Base-by-base conservation (phyloP, 2,329 filamentous ascomycete species). In the Fusarium sp. region DNA sequence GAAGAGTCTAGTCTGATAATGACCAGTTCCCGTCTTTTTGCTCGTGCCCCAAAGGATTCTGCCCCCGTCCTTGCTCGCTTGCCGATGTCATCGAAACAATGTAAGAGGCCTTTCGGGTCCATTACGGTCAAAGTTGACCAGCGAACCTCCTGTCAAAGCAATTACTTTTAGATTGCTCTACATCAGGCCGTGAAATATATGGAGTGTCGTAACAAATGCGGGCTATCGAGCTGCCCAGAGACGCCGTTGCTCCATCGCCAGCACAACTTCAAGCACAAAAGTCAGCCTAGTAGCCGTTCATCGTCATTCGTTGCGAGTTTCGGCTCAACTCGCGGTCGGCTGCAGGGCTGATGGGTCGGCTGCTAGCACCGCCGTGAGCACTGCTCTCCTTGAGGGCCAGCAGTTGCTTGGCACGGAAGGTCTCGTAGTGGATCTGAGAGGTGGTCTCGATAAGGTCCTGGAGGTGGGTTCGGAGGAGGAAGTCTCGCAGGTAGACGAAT, bases 381-480 rank as follows among this genome's bases (percentile, higher is more conserved):
- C 93, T 97, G 87, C 92, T 97, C 86, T 99, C 96, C 89, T 98
- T 99, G 79, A 99, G 88, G 60, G 96, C 96, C 78, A 99, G 85
- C 76, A 99, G 86, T 83, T 99, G 96, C 90, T 99, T 99, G 76
- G 96, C 94, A 82, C 96, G 94, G 94, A 99, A 99, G 62, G 94
- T 97, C 87, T 99, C 96, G 87, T 99, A 99, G 87, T 99, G 96
- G 82, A 97, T 99, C 86, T 99, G 96, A 74, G 94, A 97, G 47
- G 96, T 99, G 32, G 96, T 99, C 85, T 99, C 96, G 81, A 99
- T 97, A 73, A 99, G 89, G 78, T 99, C 96, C 86, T 99, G 96
- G 59, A 99, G 89, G 82, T 99, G 96, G 69, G 96, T 98, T 79
- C 96, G 93, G 75, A 96, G 97, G 70, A 99, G 89, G 89, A 99